A percentile compares a stretch with the other conserved stretches of the same genome.
Conservation (phyloP, 805 yeast genomes). For the Nematodospora valgi region DNA sequence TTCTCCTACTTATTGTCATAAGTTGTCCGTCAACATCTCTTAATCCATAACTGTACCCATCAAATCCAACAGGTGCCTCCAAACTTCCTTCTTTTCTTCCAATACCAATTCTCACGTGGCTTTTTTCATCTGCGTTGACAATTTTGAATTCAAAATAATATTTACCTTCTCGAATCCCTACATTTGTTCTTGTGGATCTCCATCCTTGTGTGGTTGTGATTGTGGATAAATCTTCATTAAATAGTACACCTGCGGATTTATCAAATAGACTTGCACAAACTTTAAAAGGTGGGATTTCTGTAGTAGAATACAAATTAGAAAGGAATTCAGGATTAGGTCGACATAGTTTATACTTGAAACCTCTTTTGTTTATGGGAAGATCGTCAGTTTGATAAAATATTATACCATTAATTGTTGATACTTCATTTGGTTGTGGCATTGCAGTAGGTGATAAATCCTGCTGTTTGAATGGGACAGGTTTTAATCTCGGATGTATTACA, state of each 20-base stretch:
- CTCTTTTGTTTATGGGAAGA: constrained; percentile 73
- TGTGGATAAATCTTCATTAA: constrained; percentile 24
- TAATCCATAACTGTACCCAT: constrained; percentile 89
- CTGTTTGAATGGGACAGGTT: constrained; percentile 29
- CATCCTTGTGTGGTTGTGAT: constrained; percentile 72
- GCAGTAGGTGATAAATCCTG: constrained; percentile 13
- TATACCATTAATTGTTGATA: constrained; percentile 10
- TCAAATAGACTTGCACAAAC: constrained; percentile 66
- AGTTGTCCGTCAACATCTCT: constrained; percentile 76
- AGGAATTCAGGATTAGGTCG: constrained; percentile 61
- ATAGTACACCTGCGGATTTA: constrained; percentile 54
- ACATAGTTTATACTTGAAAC: constrained; percentile 79
- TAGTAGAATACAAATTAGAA: constrained; percentile 60
- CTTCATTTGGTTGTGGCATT: constrained; percentile 5
- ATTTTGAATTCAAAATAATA: constrained; percentile 79
- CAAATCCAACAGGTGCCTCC: constrained; percentile 95
- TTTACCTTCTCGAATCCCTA: constrained; percentile 71
- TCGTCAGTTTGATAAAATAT: constrained; percentile 59
- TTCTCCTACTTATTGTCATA: constrained; percentile 71
- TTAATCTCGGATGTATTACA: constrained; percentile 31
- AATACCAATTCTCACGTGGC: constrained; percentile 80
- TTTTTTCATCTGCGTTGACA: constrained; percentile 34
- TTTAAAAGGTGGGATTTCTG: constrained; percentile 67
- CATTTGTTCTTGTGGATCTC: constrained; percentile 73
- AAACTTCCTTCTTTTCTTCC: constrained; percentile 82